Base-by-base conservation (phyloP, 495 filamentous ascomycete genomes). In the Penicillium subrubescens region DNA sequence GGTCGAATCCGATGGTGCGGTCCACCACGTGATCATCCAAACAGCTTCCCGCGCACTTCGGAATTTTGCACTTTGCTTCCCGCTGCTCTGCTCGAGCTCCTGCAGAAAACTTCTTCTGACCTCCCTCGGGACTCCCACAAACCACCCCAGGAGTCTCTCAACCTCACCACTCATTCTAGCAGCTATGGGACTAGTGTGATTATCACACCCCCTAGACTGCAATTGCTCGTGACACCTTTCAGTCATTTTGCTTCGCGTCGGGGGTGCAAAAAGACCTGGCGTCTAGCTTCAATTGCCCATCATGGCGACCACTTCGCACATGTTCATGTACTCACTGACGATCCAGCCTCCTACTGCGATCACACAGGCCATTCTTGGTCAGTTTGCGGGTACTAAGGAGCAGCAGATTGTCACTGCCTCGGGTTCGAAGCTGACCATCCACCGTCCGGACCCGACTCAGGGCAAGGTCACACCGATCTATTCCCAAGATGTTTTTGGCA, bases 311-410 rank as follows among this genome's bases (percentile, higher is more conserved):
- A 97, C 93, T 48, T 97, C 93, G 68, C 92, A 92, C 72, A 96
- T 97, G 93, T 97, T 97, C 75, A 89, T 98, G 84, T 98, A 98
- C 82, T 93, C 92, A 53, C 82, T 98, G 75, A 97, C 96, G 23
- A 88, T 99, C 71, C 91, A 97, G 76, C 89, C 92, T 61, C 92
- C 96, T 29, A 91, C 93, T 55, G 89, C 93, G 39, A 84, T 96
- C 67, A 93, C 89, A 17, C 91, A 97, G 80, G 93, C 94, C 58
- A 90, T 97, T 57, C 83, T 97, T 17, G 95, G 95, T 64, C 92
- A 97, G 71, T 97, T 97, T 77, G 88, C 93, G 59, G 94, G 95
- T 44, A 95, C 90, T 59, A 95, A 93, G 76, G 93, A 97, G 72
- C 95, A 98, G 77, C 95, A 97, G 77, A 96, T 99, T 73, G 86